phyloP scores from a whole-genome alignment of 352 stramenopile species.

The Phytophthora quininea region DNA sequence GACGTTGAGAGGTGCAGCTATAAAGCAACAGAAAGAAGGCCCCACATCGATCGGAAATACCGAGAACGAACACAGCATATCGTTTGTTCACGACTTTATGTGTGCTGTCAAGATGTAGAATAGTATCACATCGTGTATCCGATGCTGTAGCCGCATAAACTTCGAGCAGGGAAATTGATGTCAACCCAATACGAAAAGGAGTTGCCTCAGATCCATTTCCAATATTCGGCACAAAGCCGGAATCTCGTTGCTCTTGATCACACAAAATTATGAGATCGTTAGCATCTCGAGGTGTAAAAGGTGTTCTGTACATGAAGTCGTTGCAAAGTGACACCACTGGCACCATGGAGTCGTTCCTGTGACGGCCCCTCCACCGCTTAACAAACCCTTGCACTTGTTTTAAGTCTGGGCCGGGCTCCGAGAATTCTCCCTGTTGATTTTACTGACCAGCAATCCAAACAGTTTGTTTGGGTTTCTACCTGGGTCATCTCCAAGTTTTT shows the following conservation, averaged over 20 bases:
- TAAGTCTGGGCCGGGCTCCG: background rate
- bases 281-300: background rate
- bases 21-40: constrained; percentile 8
- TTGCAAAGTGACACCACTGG: constrained; percentile 6
- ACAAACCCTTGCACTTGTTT: constrained; percentile 10
- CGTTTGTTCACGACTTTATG: constrained; percentile 7
- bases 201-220: background rate
- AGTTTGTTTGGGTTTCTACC: background rate
- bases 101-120: constrained; percentile 14
- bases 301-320: background rate
- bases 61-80: constrained; percentile 7
- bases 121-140: constrained; percentile 3
- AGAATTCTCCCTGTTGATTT: background rate
- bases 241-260: background rate
- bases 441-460: background rate
- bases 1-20: constrained; percentile 12
- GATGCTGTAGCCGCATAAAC: background rate
- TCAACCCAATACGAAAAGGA: background rate
- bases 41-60: constrained; percentile 3
- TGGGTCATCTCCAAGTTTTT: background rate
- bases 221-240: background rate
- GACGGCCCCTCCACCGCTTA: background rate
- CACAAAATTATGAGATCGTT: constrained; percentile 13
- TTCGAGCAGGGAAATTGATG: background rate
- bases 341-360: constrained; percentile 6